Base-by-base conservation (phyloP, 805 yeast species). In the Naumovozyma dairenensis region DNA sequence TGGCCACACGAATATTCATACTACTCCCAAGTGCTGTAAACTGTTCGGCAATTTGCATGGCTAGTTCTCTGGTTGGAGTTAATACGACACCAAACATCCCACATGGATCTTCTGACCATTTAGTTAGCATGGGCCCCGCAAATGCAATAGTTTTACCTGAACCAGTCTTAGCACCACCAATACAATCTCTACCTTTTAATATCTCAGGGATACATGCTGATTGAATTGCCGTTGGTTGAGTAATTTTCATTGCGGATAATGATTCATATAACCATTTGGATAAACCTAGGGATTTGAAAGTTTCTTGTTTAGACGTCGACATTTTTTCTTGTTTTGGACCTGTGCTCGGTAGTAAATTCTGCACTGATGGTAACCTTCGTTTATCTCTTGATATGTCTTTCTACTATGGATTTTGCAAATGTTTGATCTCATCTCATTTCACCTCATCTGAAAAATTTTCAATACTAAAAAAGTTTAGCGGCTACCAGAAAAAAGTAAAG, bases 91-190 rank as follows among this genome's bases (percentile, higher is more conserved):
- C 98, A 58, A 68, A 92, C 25, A 92, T 81, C 1, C 96, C 98
- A 57, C 72, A 72, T 1, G 98, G 98, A 55, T 92, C 97, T 44
- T 79, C 81, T 0, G 96, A 82, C 96, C 97, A 92, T 51, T 80
- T 70, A 1, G 94, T 75, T 36, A 92, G 65, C 84, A 92, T 89
- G 2, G 98, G 98, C n/a, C 85, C 93, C 1, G 89, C 97, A 68
- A 92, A 92, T 1, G 97, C 96, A 16, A 92, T 77, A 2, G 98
- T 92, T 55, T 92, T 92, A 71, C 98, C 98, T 13, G 94, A 80
- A 60, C 98, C 98, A 0, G 98, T 92, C 57, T 82, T 82, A 21
- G 98, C 98, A 28, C 98, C 98, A 33, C 98, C 99, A 33, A 92
- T 89, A 60, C 96, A 87, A 56, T 87, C 95, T 45, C 77, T 45